Base-by-base conservation (phyloP, 306 rosid species). In the Casuarina equisetifolia region DNA sequence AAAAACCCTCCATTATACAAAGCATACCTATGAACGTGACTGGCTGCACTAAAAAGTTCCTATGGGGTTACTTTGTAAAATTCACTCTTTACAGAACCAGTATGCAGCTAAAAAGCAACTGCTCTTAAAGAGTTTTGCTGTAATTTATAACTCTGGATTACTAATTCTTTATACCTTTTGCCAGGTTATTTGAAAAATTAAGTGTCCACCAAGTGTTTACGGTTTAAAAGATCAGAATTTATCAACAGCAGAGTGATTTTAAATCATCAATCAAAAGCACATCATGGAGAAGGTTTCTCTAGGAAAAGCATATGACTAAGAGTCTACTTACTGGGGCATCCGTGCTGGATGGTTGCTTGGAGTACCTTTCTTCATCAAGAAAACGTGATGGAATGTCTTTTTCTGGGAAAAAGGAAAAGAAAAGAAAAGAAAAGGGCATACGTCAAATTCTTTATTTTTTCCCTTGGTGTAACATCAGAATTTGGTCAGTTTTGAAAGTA, bases 341-440 rank as follows among this genome's bases (percentile, higher is more conserved):
- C 32, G 97, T 92, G 86, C 96, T 81, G 63, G 97, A 89, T 73
- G 92, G 86, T 82, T 86, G 87, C 86, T 87, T 84, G 58, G 90
- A 40, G 52, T 66, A 80, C 82, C 85, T 89, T 71, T 87, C 92
- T 75, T 91, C 97, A 58, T 88, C 97, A 0, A 91, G 79, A 84
- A 79, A 87, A 70, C 74, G 88, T 72, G 93, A 54, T 51, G 98
- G 98, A 68, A 95, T 81, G 83, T 92, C 98, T 85, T 95, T 95
- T 83, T 92, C 98, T 91, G 92, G 72, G 68, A 79, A 78, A 35
- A 55, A 66, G 19, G 45, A 25, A 25, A 25, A 25, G 32, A 25
- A 25, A 25, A 25, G 32, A 0, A 25, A 25, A 25, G 32, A 25
- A 25, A 25, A 25, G 32, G 32, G 32, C 32, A 25, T 25, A 25